These are phyloP conservation scores for Coemansia sp. DNA, from an alignment of 192 early-diverging fungal species.

Conservation along the genomic window DNA sequence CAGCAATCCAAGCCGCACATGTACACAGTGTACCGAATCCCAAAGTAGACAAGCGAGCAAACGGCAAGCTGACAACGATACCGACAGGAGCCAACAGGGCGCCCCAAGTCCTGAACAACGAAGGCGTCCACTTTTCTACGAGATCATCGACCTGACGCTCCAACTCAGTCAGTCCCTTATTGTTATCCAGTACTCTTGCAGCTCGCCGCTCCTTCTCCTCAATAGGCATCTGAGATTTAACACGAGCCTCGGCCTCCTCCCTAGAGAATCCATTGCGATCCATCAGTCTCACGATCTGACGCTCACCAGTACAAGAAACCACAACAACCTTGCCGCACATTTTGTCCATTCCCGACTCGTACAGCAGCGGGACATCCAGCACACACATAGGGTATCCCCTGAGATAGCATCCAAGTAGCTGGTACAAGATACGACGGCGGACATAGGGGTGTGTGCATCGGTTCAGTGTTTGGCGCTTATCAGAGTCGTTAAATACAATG, in stretches of 20 bases:
- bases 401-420: slow-evolving; percentile 71
- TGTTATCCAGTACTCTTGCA: slow-evolving; percentile 86
- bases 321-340: slow-evolving; percentile 76
- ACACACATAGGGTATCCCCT: slow-evolving; percentile 71
- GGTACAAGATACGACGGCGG: slow-evolving; percentile 75
- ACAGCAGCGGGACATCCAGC: slow-evolving; percentile 92
- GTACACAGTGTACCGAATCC: slow-evolving; percentile 35
- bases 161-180: slow-evolving; percentile 60
- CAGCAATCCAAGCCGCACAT: slow-evolving; percentile 28
- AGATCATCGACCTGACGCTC: slow-evolving; percentile 20
- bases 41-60: slow-evolving; percentile 14
- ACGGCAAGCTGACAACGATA: slow-evolving; percentile 22
- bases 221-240: slow-evolving; percentile 84
- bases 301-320: slow-evolving; percentile 69
- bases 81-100: slow-evolving; percentile 43
- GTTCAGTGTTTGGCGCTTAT: slow-evolving; percentile 76
- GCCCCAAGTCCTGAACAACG: slow-evolving; percentile 18
- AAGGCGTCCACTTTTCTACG: slow-evolving; percentile 34
- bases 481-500: slow-evolving; percentile 78
- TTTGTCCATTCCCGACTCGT: slow-evolving; percentile 79
- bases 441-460: slow-evolving; percentile 87
- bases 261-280: slow-evolving; percentile 64
- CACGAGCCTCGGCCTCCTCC: slow-evolving; percentile 68
- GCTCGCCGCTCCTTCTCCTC: slow-evolving; percentile 78
- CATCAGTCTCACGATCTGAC: slow-evolving; percentile 78